phyloP scores from a whole-genome alignment of 352 stramenopile genomes.

The Phytophthora cajani region DNA sequence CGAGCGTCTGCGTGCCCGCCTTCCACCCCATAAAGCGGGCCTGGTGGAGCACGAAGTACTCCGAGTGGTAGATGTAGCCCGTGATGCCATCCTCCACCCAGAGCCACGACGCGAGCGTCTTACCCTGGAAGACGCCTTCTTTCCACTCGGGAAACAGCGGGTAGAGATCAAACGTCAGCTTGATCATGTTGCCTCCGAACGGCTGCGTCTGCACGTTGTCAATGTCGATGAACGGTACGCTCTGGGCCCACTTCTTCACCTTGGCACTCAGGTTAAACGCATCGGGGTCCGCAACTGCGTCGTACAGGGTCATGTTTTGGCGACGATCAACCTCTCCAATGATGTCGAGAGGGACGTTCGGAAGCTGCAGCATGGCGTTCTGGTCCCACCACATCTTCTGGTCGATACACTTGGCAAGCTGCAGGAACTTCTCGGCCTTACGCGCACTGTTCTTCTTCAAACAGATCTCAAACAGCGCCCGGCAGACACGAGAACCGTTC shows the following conservation, averaged over 20 bases:
- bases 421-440: slow-evolving; percentile 94
- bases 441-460: slow-evolving; percentile 89
- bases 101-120: slow-evolving; percentile 92
- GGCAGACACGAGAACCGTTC: slow-evolving; percentile 97
- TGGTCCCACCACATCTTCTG: slow-evolving; percentile 98
- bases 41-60: slow-evolving; percentile 90
- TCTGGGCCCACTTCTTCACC: slow-evolving; percentile 71
- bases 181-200: slow-evolving; percentile 95
- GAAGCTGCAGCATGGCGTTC: slow-evolving; percentile 94
- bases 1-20: slow-evolving; percentile 66
- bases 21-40: slow-evolving; percentile 75
- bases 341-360: slow-evolving; percentile 87
- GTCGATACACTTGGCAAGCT: slow-evolving; percentile 98
- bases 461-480: slow-evolving; percentile 99
- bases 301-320: slow-evolving; percentile 74
- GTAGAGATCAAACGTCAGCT: slow-evolving; percentile 83
- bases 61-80: slow-evolving; percentile 94
- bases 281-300: slow-evolving; percentile 50
- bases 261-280: slow-evolving; percentile 57
- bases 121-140: slow-evolving; percentile 61
- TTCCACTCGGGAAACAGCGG: slow-evolving; percentile 81
- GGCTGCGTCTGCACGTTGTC: slow-evolving; percentile 90
- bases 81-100: slow-evolving; percentile 97
- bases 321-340: slow-evolving; percentile 84
- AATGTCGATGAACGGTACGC: slow-evolving; percentile 74